These are phyloP conservation scores for Fusarium nisikadoi DNA, from an alignment of 2,329 filamentous ascomycete species.

Conservation along the genomic window DNA sequence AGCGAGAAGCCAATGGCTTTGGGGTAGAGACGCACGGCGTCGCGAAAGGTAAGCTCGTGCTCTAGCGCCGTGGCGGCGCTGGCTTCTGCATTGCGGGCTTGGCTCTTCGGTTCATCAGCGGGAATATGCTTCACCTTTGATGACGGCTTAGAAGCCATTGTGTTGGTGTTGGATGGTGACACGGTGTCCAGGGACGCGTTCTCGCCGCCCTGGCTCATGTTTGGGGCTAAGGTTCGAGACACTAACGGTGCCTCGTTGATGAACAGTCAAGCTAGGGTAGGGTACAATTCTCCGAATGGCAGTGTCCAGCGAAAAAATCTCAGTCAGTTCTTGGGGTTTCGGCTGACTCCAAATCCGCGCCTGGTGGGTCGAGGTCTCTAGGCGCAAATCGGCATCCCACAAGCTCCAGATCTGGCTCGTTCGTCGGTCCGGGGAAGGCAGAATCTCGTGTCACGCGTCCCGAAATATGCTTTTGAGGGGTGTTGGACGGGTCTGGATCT, in stretches of 20 bases:
- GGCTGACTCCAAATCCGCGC: neutral
- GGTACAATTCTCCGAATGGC: neutral
- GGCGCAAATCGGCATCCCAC: conserved; percentile 5
- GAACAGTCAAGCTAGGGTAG: neutral
- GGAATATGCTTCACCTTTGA: neutral
- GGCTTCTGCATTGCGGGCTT: conserved; percentile 27
- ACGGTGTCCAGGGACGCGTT: conserved; percentile 10
- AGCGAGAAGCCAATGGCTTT: conserved; percentile 57
- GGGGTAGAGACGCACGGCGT: conserved; percentile 53
- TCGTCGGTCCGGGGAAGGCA: conserved; percentile 18
- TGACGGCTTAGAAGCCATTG: neutral
- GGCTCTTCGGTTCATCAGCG: neutral
- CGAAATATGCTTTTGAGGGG: neutral
- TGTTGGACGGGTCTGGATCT: conserved; percentile 10
- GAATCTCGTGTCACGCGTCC: neutral
- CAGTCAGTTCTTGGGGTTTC: neutral
- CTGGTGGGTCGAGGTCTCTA: neutral
- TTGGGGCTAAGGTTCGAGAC: conserved; percentile 1
- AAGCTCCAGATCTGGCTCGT: neutral
- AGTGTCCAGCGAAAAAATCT: neutral
- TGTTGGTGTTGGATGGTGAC: conserved; percentile 6
- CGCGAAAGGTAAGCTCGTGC: conserved; percentile 50
- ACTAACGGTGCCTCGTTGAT: neutral
- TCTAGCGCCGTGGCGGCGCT: conserved; percentile 54
- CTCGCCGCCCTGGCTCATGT: conserved; percentile 15